Evolutionary conservation across 2,329 filamentous ascomycete genomes (phyloP).

Genomic region (Alternaria rosae): DNA sequence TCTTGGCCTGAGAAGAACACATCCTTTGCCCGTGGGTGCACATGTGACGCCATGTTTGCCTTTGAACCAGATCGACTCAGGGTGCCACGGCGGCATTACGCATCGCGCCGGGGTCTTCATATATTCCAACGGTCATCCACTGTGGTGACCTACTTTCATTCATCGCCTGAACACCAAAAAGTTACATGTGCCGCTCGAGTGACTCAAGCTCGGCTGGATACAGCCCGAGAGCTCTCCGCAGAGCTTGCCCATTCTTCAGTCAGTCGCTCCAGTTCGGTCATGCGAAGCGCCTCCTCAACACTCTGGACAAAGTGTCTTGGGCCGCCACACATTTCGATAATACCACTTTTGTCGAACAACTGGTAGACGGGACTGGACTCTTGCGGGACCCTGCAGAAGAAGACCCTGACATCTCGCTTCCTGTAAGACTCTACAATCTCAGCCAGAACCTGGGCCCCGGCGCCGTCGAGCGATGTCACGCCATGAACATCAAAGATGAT

Average conservation of each 20-base stretch:
- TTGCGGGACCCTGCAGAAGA: conserved; percentile 69
- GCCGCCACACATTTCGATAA: conserved; percentile 83
- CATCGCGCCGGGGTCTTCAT: neutral
- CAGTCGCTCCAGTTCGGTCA: conserved; percentile 76
- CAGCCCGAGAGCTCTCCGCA: conserved; percentile 30
- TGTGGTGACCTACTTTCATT: too few species aligned
- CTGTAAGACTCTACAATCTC: conserved; percentile 87
- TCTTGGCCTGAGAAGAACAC: neutral
- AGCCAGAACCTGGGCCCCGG: conserved; percentile 86
- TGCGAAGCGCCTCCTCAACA: conserved; percentile 82
- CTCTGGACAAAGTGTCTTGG: conserved; percentile 78
- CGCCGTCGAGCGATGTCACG: conserved; percentile 93
- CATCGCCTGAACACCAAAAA: neutral
- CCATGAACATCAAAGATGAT: conserved; percentile 97
- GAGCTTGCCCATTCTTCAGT: conserved; percentile 47
- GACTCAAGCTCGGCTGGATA: conserved; percentile 12
- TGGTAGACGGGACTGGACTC: conserved; percentile 68
- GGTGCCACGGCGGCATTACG: neutral
- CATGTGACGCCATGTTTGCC: neutral
- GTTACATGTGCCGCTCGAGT: neutral
- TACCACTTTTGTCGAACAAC: conserved; percentile 80
- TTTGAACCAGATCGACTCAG: neutral
- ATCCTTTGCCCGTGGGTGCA: neutral
- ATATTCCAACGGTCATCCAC: neutral
- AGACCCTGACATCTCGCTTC: conserved; percentile 77